Evolutionary conservation across 2,329 filamentous ascomycete species (phyloP), one percentile per base, ranked within the genome.

Genomic region (Camptophora hylomeconis): DNA sequence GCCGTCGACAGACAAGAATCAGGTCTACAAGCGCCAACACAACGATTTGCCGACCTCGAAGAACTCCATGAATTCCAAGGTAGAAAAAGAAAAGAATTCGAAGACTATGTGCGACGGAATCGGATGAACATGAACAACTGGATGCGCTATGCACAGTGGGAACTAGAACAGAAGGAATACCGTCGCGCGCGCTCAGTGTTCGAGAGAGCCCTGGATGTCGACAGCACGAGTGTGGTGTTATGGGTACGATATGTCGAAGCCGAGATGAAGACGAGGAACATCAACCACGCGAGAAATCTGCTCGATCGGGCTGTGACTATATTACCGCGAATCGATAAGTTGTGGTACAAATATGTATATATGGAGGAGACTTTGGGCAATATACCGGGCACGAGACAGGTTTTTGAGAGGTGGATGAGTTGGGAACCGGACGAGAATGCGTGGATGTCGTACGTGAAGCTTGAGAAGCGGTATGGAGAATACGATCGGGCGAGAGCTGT

Each of bases 261-360:
- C 25, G 89, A 95, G 66, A 93, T 98, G 80, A 92, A 92, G 58
- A 77, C 67, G 38, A 67, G 86, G 42, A 93, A 93, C 52, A 94
- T 98, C 63, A 93, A 93, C 53, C 87, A 95, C 66, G 86, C 89
- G 18, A 69, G 89, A 34, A 98, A 98, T 52, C 58, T 98, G 28
- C 71, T 98, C 29, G 89, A 98, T 53, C 77, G 89, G 31, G 86
- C 89, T n/a, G 82, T 95, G 30, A 84, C 84, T 1, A 81, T 92
- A 32, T 63, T 94, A 20, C 89, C 89, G 4, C 68, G 89, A 33
- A 72, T 95, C 21, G 84, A 95, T 53, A 95, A 95, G 65, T 62
- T 98, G 18, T 98, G 89, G 89, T 98, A 93, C 64, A 95, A 95
- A 54, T 98, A 94, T 63, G 83, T 92, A 15, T 93, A 92, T 53